phyloP scores from a whole-genome alignment of 352 stramenopile species.

The Globisporangium cederbergense region DNA sequence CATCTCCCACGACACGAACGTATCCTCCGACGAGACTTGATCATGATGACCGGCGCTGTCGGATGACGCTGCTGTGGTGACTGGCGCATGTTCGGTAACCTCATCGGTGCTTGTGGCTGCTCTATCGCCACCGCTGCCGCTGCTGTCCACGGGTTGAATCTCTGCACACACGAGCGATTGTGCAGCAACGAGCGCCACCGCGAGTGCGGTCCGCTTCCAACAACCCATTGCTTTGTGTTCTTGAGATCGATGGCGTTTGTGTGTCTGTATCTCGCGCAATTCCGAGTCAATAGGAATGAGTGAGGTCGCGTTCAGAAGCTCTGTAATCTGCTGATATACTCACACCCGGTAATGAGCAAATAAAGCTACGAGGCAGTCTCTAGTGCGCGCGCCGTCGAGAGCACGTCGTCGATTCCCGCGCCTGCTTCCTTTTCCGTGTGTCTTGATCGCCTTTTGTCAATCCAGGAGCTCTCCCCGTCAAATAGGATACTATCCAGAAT shows the following conservation, averaged over 20 bases:
- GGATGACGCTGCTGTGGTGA: not conserved
- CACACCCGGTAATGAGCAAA: not conserved
- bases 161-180: not conserved
- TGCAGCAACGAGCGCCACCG: not conserved
- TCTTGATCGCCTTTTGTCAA: not conserved
- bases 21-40: not conserved
- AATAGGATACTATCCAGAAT: not conserved
- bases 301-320: not conserved
- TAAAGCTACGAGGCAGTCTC: not conserved
- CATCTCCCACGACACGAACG: slow-evolving; percentile 12
- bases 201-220: not conserved
- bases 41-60: not conserved
- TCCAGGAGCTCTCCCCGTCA: no score
- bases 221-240: not conserved
- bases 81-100: not conserved
- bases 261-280: not conserved
- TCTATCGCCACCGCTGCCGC: not conserved
- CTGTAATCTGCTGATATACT: not conserved
- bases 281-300: not conserved
- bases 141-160: not conserved
- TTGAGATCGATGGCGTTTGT: not conserved
- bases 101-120: not conserved
- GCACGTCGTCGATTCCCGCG: not conserved
- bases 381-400: not conserved
- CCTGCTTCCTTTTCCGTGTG: not conserved